Conservation (phyloP, 2,329 filamentous ascomycete genomes). For the Tolypocladium guangdongense region DNA sequence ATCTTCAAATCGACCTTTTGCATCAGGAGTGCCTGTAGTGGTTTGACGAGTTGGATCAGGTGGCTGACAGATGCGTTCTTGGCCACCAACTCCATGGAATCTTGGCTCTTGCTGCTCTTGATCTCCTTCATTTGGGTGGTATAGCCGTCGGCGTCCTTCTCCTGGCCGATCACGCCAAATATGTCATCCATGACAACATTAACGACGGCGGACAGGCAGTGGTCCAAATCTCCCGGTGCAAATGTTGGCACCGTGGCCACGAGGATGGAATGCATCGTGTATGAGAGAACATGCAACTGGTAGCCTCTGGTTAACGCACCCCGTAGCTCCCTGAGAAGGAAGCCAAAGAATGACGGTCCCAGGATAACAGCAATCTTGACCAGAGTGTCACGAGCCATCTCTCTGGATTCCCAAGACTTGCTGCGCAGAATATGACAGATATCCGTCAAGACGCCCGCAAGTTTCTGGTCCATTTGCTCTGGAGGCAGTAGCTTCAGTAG, state of each 20-base stretch:
- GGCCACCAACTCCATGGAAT: conserved; percentile 89
- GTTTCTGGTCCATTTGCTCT: conserved; percentile 58
- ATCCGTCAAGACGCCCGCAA: conserved; percentile 80
- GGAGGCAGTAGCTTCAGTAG: conserved; percentile 70
- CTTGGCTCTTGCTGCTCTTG: conserved; percentile 95
- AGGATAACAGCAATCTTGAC: conserved; percentile 72
- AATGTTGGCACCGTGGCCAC: conserved; percentile 63
- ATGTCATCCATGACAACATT: conserved; percentile 93
- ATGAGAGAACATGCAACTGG: conserved; percentile 90
- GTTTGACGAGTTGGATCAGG: conserved; percentile 65
- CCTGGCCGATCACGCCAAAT: conserved; percentile 82
- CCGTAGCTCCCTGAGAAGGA: conserved; percentile 84
- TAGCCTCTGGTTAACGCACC: conserved; percentile 77
- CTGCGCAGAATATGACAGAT: conserved; percentile 89
- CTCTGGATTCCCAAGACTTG: conserved; percentile 76
- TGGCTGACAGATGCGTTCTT: conserved; percentile 67
- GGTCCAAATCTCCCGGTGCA: conserved; percentile 75
- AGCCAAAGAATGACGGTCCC: conserved; percentile 75
- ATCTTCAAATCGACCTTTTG: conserved; percentile 78
- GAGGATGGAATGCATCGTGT: conserved; percentile 85
- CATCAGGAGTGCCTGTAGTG: conserved; percentile 65
- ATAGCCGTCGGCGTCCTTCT: conserved; percentile 96
- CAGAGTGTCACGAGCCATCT: conserved; percentile 82
- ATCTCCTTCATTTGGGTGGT: conserved; percentile 94
- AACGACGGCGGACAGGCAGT: conserved; percentile 70